Evolutionary conservation across 345 rosid genomes (phyloP).

Genomic region (Eucalyptus cladocalyx): DNA sequence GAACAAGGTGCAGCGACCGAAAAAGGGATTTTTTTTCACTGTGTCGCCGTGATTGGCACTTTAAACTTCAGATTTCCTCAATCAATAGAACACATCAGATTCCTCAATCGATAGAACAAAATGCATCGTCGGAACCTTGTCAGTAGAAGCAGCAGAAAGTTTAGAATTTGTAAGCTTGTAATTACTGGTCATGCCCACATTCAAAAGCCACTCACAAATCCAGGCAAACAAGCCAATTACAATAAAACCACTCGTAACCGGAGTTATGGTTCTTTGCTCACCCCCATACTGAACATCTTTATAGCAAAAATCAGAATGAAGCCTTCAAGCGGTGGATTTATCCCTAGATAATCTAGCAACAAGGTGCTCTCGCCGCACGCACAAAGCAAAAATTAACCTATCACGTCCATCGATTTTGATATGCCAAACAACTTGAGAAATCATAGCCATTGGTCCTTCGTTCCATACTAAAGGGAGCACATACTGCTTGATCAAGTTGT

Average conservation of each 20-base stretch:
- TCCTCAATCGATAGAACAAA: not conserved
- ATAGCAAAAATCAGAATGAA: not conserved
- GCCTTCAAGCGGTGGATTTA: not conserved
- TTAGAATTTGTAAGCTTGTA: not conserved
- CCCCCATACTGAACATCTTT: not conserved
- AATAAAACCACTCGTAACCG: not conserved
- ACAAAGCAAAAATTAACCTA: not conserved
- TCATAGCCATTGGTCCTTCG: not conserved
- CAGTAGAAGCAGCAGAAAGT: not conserved
- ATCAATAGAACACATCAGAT: not conserved
- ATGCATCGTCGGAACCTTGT: not conserved
- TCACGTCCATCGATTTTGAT: not conserved
- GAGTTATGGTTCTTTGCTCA: not conserved
- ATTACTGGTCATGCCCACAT: not conserved
- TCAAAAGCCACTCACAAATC: not conserved
- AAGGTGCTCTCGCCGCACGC: not conserved
- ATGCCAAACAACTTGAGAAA: not conserved
- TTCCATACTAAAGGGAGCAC: not conserved
- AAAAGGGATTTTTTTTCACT: not conserved
- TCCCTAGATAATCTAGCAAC: not conserved
- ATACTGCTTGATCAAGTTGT: not conserved
- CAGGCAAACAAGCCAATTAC: not conserved
- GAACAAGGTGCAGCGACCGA: not conserved
- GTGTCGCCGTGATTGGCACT: not conserved
- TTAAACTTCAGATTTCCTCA: not conserved